Base-by-base conservation (phyloP, 106 monocot genomes). In the Acorus calamus region DNA sequence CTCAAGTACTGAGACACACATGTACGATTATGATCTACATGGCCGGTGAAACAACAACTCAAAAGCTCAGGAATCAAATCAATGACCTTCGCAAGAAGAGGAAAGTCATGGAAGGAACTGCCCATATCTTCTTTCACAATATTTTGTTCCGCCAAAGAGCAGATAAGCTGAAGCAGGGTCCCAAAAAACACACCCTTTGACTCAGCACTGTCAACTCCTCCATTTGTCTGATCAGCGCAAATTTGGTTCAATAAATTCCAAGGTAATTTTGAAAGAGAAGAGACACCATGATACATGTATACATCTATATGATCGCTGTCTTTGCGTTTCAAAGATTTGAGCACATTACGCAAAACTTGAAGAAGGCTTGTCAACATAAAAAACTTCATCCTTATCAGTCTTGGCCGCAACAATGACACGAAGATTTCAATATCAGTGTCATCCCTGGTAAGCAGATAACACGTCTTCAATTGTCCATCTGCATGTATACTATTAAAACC, bases 241-340 rank as follows among this genome's bases (percentile, higher is more conserved):
- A 8, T 52, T 7, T 56, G 46, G 7, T 50, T 7, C 49, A 78
- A 71, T 28, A 58, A 64, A 73, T 81, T 68, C 81, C 84, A 84
- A 57, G 78, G 81, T 60, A 88, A 49, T 8, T 73, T 81, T 48
- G 69, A 45, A 57, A 88, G 63, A 70, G 59, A 73, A 55, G 70
- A 60, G 52, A 78, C 55, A 50, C 73, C 71, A 61, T 71, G 58
- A 61, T 63, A 50, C 55, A 66, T 71, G 54, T 74, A 88, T 9
- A 67, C 60, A 14, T 66, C 54, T 73, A 72, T 53, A 64, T 77
- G 69, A 6, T 81, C 78, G 66, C 60, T 43, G 64, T 65, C 47
- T 44, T 73, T 66, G 44, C 42, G 66, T 71, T 78, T 88, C 62
- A 88, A 60, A 64, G 50, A 73, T 71, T 88, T 88, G 45, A 78